Evolutionary conservation across 352 stramenopile genomes (phyloP), one percentile per base, ranked within the genome.

Genomic region (Pilasporangium apinafurcum): DNA sequence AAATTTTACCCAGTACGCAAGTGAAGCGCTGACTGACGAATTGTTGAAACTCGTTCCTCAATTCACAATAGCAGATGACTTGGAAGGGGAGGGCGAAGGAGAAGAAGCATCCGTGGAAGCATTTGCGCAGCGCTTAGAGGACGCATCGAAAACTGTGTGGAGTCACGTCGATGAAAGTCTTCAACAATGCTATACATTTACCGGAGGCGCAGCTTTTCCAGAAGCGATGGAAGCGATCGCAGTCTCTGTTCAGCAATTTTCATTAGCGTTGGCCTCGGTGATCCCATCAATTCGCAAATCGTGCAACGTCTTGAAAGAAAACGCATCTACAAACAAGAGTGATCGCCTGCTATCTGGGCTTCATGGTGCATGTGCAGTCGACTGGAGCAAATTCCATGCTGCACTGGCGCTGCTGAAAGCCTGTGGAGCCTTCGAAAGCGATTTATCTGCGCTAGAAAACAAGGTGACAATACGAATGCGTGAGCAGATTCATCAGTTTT

Each of bases 331-430:
- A 30, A 16, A 13, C 1, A 36, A 36, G 3, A 36, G 21, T 27
- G 36, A 3, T 5, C 26, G 12, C 3, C 20, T 29, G 12, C n/a
- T 24, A 17, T n/a, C n/a, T n/a, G n/a, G n/a, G n/a, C 5, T 13
- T 27, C 30, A 50, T 17, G 48, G 18, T 17, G 14, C 29, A 13
- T 31, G 34, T 12, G 50, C 60, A 10, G 61, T 62, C 3, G 72
- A 86, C 41, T 90, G 78, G 74, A 75, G 64, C 39, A 68, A 76
- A n/a, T 90, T 90, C 46, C 78, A 90, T 40, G 63, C 65, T 3
- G 65, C 74, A 3, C 53, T 90, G 10, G 68, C 75, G 10, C 57
- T 90, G 28, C 52, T 90, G 1, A 82, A 67, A 30, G 65, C 73
- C 0, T 81, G 72, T 8, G 78, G 78, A 1, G 53, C 51, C 30